These are phyloP conservation scores for Myxozyma sirexii DNA, from an alignment of 805 yeast genomes.

Conservation along the genomic window DNA sequence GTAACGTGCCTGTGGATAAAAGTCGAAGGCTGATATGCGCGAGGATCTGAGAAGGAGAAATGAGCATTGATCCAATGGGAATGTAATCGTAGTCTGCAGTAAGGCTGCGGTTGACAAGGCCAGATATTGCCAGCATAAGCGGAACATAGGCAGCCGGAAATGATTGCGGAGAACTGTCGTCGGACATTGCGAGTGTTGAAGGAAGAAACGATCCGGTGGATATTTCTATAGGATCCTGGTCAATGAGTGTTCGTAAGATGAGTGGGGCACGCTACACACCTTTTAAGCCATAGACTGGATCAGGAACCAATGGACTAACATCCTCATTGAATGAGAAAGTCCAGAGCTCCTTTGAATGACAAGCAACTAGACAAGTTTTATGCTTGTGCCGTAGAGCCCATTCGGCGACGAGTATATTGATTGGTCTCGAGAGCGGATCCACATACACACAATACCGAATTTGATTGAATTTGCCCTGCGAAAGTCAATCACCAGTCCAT, in stretches of 20 bases:
- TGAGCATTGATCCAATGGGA: constrained; percentile 30
- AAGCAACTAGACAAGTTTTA: constrained; percentile 23
- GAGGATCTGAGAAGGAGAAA: constrained; percentile 18
- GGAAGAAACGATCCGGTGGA: constrained; percentile 34
- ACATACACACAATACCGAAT: constrained; percentile 31
- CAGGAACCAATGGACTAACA: constrained; percentile 23
- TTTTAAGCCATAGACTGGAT: constrained; percentile 26
- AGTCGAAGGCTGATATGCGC: constrained; percentile 21
- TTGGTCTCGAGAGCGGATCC: constrained; percentile 31
- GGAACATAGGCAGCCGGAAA: constrained; percentile 34
- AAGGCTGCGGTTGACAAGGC: constrained; percentile 24
- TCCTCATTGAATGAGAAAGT: constrained; percentile 28
- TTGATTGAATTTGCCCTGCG: constrained; percentile 28
- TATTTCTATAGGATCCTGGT: constrained; percentile 16
- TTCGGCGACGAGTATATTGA: constrained; percentile 27
- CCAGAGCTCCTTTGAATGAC: constrained; percentile 33
- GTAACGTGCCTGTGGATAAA: constrained; percentile 27
- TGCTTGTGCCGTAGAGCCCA: constrained; percentile 29
- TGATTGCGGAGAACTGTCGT: constrained; percentile 19
- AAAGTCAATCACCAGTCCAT: too few relatives aligned
- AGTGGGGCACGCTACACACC: constrained; percentile 17
- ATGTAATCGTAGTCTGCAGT: constrained; percentile 28
- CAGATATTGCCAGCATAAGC: constrained; percentile 27
- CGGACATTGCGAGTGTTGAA: constrained; percentile 26
- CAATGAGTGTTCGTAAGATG: background rate